Conservation (phyloP, 2,329 filamentous ascomycete species). For the Biscogniauxia mediterranea region DNA sequence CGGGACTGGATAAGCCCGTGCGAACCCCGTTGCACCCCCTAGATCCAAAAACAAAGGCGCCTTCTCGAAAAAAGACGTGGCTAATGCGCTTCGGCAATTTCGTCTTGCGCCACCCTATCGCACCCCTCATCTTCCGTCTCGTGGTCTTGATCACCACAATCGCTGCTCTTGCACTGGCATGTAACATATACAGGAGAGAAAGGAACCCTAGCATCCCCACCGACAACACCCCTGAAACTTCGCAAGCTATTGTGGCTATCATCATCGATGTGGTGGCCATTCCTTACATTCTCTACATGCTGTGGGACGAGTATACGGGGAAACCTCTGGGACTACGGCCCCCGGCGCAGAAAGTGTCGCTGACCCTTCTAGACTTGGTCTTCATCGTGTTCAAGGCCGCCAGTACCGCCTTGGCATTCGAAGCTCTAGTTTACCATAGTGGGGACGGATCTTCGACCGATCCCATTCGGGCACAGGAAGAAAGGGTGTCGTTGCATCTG, state of each 20-base stretch:
- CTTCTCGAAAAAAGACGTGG: constrained; percentile 34
- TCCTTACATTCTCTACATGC: constrained; percentile 89
- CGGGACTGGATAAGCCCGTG: constrained; percentile 39
- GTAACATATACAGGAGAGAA: constrained; percentile 67
- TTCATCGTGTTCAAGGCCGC: constrained; percentile 98
- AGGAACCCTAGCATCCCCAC: constrained; percentile 33
- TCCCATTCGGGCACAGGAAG: constrained; percentile 37
- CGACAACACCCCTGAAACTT: constrained; percentile 53
- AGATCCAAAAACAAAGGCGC: constrained; percentile 35
- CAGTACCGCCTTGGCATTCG: constrained; percentile 86
- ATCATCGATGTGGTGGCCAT: constrained; percentile 86
- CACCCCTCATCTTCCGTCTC: constrained; percentile 80
- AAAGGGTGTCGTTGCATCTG: constrained; percentile 57
- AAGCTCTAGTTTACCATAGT: constrained; percentile 65
- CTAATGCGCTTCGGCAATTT: constrained; percentile 62
- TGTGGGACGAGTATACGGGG: constrained; percentile 93
- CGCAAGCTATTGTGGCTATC: constrained; percentile 84
- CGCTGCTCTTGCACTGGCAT: constrained; percentile 75
- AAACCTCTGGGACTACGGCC: constrained; percentile 87
- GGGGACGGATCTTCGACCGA: constrained; percentile 33
- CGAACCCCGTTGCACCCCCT: constrained; percentile 38
- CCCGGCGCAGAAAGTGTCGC: constrained; percentile 78
- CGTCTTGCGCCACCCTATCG: constrained; percentile 77
- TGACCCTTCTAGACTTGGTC: constrained; percentile 88
- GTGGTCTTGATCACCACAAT: constrained; percentile 81